A percentile compares a stretch with the other conserved stretches of the same genome.
These are phyloP conservation scores for Pseudozyma hubeiensis DNA, from an alignment of 1,284 basidiomycete species.

Conservation along the genomic window DNA sequence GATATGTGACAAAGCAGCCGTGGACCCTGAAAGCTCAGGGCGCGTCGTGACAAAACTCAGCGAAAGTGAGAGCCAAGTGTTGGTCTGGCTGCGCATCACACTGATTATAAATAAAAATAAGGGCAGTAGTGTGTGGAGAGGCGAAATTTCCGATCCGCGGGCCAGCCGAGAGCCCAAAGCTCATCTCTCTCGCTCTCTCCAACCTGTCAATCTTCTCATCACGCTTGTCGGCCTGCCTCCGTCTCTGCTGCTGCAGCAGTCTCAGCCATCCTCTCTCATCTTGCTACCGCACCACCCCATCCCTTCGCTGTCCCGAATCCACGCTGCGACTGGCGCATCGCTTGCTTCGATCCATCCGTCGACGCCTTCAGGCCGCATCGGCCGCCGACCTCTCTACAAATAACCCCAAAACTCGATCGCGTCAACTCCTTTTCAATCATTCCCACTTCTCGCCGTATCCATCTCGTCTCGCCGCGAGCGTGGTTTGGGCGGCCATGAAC, in stretches of 20 bases:
- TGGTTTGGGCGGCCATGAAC: conserved; percentile 13
- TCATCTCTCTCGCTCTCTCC: background rate
- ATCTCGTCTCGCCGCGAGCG: conserved; percentile 2
- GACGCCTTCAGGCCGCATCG: too few species aligned
- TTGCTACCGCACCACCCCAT: too few species aligned
- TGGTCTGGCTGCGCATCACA: background rate
- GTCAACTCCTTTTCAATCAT: too few species aligned
- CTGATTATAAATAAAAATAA: background rate
- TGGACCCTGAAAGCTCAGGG: background rate
- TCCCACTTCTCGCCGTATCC: background rate
- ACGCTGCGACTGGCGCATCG: too few species aligned
- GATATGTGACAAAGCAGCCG: too few species aligned
- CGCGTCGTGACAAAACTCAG: background rate
- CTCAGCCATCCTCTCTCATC: too few species aligned
- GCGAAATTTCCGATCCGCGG: background rate
- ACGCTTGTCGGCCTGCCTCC: background rate
- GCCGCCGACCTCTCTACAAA: too few species aligned
- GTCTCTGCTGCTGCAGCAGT: background rate
- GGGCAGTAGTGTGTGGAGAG: background rate
- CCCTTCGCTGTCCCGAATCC: too few species aligned
- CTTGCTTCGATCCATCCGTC: too few species aligned
- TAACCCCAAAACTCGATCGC: too few species aligned
- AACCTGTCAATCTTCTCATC: conserved; percentile 14
- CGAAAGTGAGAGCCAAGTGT: background rate
- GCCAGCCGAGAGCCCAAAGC: background rate